phyloP scores from a whole-genome alignment of 2,329 filamentous ascomycete species.

The Venturia nashicola region DNA sequence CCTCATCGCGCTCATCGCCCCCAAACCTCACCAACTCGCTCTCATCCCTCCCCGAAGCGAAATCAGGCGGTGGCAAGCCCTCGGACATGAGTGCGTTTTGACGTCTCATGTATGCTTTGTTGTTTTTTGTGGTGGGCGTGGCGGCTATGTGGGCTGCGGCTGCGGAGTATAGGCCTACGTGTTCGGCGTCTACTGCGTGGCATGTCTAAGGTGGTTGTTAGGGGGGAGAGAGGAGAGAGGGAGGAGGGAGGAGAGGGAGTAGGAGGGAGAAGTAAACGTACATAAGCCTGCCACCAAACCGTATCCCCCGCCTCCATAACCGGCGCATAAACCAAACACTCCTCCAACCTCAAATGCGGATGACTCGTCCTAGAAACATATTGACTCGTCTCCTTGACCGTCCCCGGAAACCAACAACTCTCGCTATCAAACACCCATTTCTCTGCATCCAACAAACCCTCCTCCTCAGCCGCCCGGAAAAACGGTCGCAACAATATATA shows the following conservation, averaged over 20 bases:
- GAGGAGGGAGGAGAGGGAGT: too few species aligned
- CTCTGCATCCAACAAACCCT: conserved; percentile 10
- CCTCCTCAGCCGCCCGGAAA: neutral
- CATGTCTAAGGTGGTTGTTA: neutral
- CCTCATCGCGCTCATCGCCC: neutral
- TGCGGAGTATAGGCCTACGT: neutral
- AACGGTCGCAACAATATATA: neutral
- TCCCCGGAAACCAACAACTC: conserved; percentile 27
- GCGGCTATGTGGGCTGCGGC: neutral
- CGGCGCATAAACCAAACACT: conserved; percentile 28
- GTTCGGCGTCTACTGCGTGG: neutral
- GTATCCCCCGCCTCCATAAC: conserved; percentile 27
- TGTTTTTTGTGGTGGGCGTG: neutral
- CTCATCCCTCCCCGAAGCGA: neutral
- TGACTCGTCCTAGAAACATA: conserved; percentile 23
- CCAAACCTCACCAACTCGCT: neutral
- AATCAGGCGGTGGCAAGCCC: neutral
- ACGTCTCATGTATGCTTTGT: neutral
- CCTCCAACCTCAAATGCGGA: conserved; percentile 27
- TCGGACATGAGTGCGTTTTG: neutral
- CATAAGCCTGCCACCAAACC: conserved; percentile 31
- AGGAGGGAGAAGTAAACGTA: conserved; percentile 13
- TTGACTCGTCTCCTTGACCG: conserved; percentile 23
- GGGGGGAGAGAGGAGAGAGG: too few species aligned
- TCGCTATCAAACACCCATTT: conserved; percentile 25